A percentile compares a stretch with the other conserved stretches of the same genome.
Conservation (phyloP, 495 filamentous ascomycete species). For the Annulohypoxylon moriforme region DNA sequence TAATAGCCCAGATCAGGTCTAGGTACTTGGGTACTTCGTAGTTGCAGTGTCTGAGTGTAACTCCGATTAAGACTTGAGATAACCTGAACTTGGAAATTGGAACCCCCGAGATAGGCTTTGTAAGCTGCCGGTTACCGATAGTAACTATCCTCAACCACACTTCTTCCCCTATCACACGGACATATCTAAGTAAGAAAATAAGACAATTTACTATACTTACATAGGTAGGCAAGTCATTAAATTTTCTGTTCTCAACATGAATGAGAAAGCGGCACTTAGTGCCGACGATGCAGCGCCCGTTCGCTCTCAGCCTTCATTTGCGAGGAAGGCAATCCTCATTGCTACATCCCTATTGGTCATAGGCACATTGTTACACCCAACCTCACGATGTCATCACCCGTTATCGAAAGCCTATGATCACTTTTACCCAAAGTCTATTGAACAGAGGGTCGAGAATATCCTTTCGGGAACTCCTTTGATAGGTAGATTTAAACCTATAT, state of each 20-base stretch:
- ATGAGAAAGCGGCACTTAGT: slow-evolving; percentile 22
- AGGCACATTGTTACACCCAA: slow-evolving; percentile 39
- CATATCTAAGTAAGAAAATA: background rate
- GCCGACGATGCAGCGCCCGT: slow-evolving; percentile 8
- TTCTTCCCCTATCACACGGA: slow-evolving; percentile 9
- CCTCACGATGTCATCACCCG: slow-evolving; percentile 33
- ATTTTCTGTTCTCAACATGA: slow-evolving; percentile 7
- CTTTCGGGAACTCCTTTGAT: slow-evolving; percentile 81
- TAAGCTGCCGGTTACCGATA: slow-evolving; percentile 29
- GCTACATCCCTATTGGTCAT: slow-evolving; percentile 29
- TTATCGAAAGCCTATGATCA: slow-evolving; percentile 34
- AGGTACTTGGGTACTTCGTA: background rate
- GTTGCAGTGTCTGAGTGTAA: background rate
- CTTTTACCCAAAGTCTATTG: slow-evolving; percentile 57
- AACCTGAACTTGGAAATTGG: background rate
- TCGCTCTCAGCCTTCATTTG: slow-evolving; percentile 28
- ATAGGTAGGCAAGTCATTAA: slow-evolving; percentile 4
- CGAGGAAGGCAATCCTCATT: slow-evolving; percentile 27
- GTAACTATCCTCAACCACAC: background rate
- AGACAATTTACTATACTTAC: background rate
- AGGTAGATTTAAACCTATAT: slow-evolving; percentile 60
- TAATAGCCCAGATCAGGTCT: background rate
- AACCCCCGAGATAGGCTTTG: slow-evolving; percentile 13
- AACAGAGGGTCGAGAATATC: slow-evolving; percentile 75
- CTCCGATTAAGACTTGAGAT: background rate